These are phyloP conservation scores for Opeltia flavorubescens DNA, from an alignment of 495 filamentous ascomycete genomes.

Conservation along the genomic window DNA sequence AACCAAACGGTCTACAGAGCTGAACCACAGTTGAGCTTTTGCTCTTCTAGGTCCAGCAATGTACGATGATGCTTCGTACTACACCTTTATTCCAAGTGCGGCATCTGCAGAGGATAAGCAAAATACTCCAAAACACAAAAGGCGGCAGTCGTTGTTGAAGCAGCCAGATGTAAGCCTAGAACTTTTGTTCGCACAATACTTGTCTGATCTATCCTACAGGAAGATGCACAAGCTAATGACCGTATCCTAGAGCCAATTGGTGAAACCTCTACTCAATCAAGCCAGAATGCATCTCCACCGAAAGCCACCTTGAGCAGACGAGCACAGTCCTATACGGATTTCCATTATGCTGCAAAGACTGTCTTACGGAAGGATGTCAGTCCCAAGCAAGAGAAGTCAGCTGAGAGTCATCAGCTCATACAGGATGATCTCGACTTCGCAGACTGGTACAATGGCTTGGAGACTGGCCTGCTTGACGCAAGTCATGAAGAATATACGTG, in stretches of 20 bases:
- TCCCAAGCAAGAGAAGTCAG: conserved; percentile 26
- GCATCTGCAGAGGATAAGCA: conserved; percentile 32
- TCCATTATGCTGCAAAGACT: conserved; percentile 47
- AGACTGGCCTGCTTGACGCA: conserved; percentile 55
- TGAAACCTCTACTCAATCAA: background rate
- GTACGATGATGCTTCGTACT: conserved; percentile 63
- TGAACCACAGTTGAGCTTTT: background rate
- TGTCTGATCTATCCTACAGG: conserved; percentile 26
- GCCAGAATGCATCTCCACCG: conserved; percentile 30
- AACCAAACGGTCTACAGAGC: background rate
- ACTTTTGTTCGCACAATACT: conserved; percentile 12
- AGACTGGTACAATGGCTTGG: conserved; percentile 46
- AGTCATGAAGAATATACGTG: conserved; percentile 82
- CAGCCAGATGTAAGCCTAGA: conserved; percentile 49
- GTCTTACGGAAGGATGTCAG: conserved; percentile 35
- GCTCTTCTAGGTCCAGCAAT: conserved; percentile 21
- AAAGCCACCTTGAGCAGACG: conserved; percentile 46
- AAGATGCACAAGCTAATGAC: conserved; percentile 28
- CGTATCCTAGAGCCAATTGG: conserved; percentile 25
- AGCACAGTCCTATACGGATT: conserved; percentile 65
- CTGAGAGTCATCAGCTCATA: conserved; percentile 21
- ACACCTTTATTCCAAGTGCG: conserved; percentile 45
- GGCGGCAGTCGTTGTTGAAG: conserved; percentile 51
- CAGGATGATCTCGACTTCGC: conserved; percentile 42
- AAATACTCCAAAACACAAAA: conserved; percentile 31